phyloP scores from a whole-genome alignment of 1,139 yeast genomes.

The Taphrina communis region DNA sequence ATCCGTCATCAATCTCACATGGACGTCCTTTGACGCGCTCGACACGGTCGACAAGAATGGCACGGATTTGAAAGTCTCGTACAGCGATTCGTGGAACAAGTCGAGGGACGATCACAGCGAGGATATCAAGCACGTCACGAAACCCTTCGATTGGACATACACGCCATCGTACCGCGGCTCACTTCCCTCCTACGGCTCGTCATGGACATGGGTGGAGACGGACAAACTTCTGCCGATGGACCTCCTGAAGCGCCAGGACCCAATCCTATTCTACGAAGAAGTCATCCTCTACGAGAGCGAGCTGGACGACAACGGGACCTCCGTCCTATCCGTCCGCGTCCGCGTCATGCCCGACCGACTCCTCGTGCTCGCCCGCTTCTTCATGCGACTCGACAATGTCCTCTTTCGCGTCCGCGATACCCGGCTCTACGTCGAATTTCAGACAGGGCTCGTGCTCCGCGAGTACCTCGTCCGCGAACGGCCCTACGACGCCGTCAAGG shows the following conservation, averaged over 20 bases:
- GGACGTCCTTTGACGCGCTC: conserved; percentile 81
- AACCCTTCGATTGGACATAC: conserved; percentile 97
- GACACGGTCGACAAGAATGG: conserved; percentile 63
- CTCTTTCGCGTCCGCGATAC: conserved; percentile 83
- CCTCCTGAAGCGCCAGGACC: conserved; percentile 74
- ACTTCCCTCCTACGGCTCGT: conserved; percentile 40
- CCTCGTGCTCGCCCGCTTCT: conserved; percentile 74
- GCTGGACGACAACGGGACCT: conserved; percentile 92
- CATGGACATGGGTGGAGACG: conserved; percentile 44
- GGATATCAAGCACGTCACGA: conserved; percentile 61
- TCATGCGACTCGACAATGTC: conserved; percentile 87
- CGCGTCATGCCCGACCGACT: conserved; percentile 88
- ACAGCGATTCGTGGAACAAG: conserved; percentile 65
- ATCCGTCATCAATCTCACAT: conserved; percentile 60
- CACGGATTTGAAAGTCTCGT: conserved; percentile 72
- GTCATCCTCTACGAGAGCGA: conserved; percentile 91
- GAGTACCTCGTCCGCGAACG: conserved; percentile 81
- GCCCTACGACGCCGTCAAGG: conserved; percentile 63
- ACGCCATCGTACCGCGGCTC: conserved; percentile 79
- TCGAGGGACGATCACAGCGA: conserved; percentile 50
- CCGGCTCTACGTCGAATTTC: conserved; percentile 79
- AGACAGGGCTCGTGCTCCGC: conserved; percentile 65
- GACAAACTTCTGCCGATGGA: conserved; percentile 65
- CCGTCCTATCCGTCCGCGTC: conserved; percentile 74
- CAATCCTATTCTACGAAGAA: conserved; percentile 87